These are phyloP conservation scores for Uronychia binucleata DNA, from an alignment of 73 alveolate species.

Conservation along the genomic window DNA sequence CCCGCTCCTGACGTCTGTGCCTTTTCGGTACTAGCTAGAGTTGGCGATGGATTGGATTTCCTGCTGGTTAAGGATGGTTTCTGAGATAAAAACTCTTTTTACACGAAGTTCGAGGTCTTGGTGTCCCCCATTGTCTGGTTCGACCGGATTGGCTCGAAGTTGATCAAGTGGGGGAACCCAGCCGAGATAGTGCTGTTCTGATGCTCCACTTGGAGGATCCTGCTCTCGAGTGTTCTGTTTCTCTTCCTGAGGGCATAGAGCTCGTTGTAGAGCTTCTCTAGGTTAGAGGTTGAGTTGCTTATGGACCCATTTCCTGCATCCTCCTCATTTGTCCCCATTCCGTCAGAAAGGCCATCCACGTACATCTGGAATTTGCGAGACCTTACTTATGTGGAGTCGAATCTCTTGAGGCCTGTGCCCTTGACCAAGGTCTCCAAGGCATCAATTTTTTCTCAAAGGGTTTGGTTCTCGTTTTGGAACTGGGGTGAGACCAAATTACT, in stretches of 20 bases:
- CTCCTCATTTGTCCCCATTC: not conserved
- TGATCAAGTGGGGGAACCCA: not conserved
- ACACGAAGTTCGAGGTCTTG: not conserved
- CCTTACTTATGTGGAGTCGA: too few species aligned
- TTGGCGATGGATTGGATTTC: too few species aligned
- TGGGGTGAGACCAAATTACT: too few species aligned
- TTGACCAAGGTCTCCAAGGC: not conserved
- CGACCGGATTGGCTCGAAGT: not conserved
- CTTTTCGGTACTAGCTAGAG: too few species aligned
- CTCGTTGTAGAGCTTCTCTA: conserved; percentile 42
- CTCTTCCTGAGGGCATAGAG: conserved; percentile 23
- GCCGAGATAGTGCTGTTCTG: not conserved
- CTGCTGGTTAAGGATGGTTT: too few species aligned
- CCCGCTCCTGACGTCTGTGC: too few species aligned
- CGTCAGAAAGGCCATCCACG: not conserved
- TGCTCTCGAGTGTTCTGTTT: conserved; percentile 35
- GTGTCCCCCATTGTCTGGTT: not conserved
- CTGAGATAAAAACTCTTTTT: too few species aligned
- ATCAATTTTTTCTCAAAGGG: not conserved
- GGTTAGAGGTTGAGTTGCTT: not conserved
- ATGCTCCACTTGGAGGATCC: conserved; percentile 26
- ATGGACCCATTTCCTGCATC: not conserved
- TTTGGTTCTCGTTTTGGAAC: not conserved
- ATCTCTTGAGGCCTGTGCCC: not conserved
- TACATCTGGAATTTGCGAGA: not conserved